Conservation (phyloP, 306 rosid genomes). For the Quercus mongolica region DNA sequence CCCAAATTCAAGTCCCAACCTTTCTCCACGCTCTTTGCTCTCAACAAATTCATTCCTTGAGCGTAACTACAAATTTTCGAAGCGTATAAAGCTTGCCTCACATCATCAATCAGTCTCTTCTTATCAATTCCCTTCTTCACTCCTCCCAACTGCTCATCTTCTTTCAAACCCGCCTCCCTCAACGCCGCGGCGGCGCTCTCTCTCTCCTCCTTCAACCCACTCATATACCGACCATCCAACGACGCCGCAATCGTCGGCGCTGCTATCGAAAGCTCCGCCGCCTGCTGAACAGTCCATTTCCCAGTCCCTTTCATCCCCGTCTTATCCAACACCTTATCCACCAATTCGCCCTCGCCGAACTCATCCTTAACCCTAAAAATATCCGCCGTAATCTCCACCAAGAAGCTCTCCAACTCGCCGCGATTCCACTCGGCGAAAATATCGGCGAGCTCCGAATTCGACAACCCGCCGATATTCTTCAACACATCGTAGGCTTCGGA, state of each 20-base stretch:
- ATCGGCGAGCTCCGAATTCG: constrained; percentile 57
- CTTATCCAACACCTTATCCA: constrained; percentile 85
- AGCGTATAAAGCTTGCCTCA: constrained; percentile 89
- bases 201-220: constrained; percentile 93
- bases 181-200: constrained; percentile 62
- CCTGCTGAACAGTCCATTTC: constrained; percentile 96
- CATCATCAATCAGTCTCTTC: constrained; percentile 84
- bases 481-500: constrained; percentile 89
- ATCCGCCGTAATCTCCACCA: constrained; percentile 82
- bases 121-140: constrained; percentile 57
- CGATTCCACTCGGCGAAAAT: constrained; percentile 82
- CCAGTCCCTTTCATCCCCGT: constrained; percentile 97
- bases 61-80: constrained; percentile 97
- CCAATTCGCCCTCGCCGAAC: constrained; percentile 60
- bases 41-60: constrained; percentile 89
- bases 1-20: constrained; percentile 90
- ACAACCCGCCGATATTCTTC: constrained; percentile 72
- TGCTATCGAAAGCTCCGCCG: constrained; percentile 87
- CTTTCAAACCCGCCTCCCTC: constrained; percentile 75
- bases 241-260: constrained; percentile 92
- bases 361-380: constrained; percentile 81
- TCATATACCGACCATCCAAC: constrained; percentile 73
- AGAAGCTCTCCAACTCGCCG: constrained; percentile 84
- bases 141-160: constrained; percentile 31
- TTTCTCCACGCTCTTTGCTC: constrained; percentile 82